phyloP scores from a whole-genome alignment of 1,139 yeast species.

The Blastobotrys arbuscula region DNA sequence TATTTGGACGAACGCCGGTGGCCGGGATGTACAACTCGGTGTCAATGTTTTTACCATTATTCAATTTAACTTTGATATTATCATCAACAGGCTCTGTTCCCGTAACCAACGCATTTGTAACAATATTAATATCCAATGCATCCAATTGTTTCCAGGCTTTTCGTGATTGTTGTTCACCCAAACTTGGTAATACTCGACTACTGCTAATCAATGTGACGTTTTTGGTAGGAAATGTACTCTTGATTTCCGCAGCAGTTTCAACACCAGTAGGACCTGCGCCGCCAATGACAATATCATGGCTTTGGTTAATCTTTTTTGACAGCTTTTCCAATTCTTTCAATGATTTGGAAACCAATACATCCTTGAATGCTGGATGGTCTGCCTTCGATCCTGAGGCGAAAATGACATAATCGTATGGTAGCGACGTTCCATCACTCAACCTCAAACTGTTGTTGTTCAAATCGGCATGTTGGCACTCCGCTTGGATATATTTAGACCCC shows the following conservation, averaged over 20 bases:
- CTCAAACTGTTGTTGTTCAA: constrained; percentile 26
- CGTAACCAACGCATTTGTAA: constrained; percentile 15
- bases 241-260: constrained; percentile 72
- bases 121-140: constrained; percentile 22
- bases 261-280: constrained; percentile 96
- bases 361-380: constrained; percentile 72
- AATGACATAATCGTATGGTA: constrained; percentile 64
- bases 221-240: constrained; percentile 20
- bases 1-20: constrained; percentile 25
- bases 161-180: constrained; percentile 11
- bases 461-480: constrained; percentile 31
- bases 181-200: not conserved
- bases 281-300: constrained; percentile 69
- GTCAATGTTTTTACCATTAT: constrained; percentile 18
- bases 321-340: constrained; percentile 69
- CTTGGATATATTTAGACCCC: constrained; percentile 25
- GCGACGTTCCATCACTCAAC: constrained; percentile 31
- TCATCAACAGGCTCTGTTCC: constrained; percentile 10
- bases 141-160: constrained; percentile 17
- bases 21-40: constrained; percentile 22
- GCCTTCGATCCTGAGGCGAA: constrained; percentile 71
- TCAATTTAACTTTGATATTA: constrained; percentile 2
- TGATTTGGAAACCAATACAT: constrained; percentile 39
- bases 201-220: constrained; percentile 12
- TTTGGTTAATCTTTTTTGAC: constrained; percentile 68